Evolutionary conservation across 805 yeast species (phyloP), one percentile per base, ranked within the genome.

Genomic region (Priceomyces fermenticarens): DNA sequence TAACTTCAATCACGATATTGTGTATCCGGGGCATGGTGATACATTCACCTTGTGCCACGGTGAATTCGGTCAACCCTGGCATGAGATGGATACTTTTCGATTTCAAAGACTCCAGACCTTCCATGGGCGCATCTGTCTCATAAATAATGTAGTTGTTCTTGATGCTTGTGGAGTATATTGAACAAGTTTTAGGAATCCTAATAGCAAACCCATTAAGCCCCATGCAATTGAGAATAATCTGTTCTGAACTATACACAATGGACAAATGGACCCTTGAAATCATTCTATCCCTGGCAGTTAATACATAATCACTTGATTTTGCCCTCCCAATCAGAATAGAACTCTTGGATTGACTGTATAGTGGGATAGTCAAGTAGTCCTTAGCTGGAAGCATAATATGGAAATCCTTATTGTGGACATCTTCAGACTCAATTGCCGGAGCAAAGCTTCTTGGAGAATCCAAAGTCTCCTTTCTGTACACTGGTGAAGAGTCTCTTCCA

Each of bases 131-230:
- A 33, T 51, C 58, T 35, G 49, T 49, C 30, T 61, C 62, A 46
- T 49, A 43, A 42, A 62, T 41, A 9, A 50, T 47, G 40, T 50
- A 64, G 29, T 56, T 49, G 33, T 53, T 49, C 10, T 47, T 42
- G 8, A 49, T 39, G 30, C 51, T 52, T 11, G 59, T 51, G 4
- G 55, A 53, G 39, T 45, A 52, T 12, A 70, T 68, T 11, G 53
- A 51, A 40, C 73, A 70, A 12, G 63, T 52, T 40, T 58, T 62
- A 0, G 96, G 93, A 31, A 88, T 75, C 3, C 76, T 70, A 13
- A 89, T 75, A 8, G 77, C 73, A 38, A 86, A 65, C 9, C 97
- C 97, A 59, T 91, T 91, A 63, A 81, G 77, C 3, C 98, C 97
- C 40, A 80, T 60, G 60, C 97, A 91, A 34, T 75, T 75, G 38